Percentiles rank a stretch among this genome's conserved stretches.
Evolutionary conservation across 805 yeast genomes (phyloP).

Genomic region (Saturnispora ahearnii): DNA sequence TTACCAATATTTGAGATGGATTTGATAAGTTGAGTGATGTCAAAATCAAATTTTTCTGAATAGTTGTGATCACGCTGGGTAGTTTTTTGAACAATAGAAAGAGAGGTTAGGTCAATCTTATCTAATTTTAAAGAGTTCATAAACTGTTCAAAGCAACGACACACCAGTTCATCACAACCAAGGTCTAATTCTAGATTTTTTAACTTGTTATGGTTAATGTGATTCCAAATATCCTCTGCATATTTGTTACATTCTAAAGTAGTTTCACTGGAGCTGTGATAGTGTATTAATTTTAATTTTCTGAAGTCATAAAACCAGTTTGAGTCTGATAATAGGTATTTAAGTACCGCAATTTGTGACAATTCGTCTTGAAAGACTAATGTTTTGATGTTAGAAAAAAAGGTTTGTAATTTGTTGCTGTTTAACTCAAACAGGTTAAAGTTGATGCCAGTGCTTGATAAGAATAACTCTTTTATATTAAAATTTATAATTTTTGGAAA

Average conservation of each 20-base stretch:
- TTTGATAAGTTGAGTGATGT: conserved; percentile 34
- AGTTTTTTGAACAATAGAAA: conserved; percentile 29
- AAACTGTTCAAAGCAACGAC: conserved; percentile 40
- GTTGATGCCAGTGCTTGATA: background rate
- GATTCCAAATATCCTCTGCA: conserved; percentile 23
- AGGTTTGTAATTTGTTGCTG: conserved; percentile 16
- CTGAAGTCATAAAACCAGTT: conserved; percentile 19
- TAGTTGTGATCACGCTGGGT: conserved; percentile 34
- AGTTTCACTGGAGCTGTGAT: conserved; percentile 38
- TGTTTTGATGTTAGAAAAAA: conserved; percentile 27
- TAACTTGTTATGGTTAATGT: conserved; percentile 24
- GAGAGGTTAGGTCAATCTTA: conserved; percentile 27
- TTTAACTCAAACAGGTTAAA: background rate
- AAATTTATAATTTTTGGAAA: background rate
- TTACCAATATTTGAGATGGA: conserved; percentile 27
- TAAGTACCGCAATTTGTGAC: conserved; percentile 28
- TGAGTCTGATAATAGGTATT: conserved; percentile 12
- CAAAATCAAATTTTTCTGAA: conserved; percentile 47
- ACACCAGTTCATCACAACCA: conserved; percentile 42
- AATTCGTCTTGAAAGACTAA: conserved; percentile 21
- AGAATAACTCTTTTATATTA: background rate
- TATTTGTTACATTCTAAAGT: conserved; percentile 28
- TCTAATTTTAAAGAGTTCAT: conserved; percentile 18
- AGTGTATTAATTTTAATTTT: conserved; percentile 33
- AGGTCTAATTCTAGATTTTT: conserved; percentile 40